These are phyloP conservation scores for Hymenoscyphus scutula DNA, from an alignment of 2,329 filamentous ascomycete species.

Conservation along the genomic window DNA sequence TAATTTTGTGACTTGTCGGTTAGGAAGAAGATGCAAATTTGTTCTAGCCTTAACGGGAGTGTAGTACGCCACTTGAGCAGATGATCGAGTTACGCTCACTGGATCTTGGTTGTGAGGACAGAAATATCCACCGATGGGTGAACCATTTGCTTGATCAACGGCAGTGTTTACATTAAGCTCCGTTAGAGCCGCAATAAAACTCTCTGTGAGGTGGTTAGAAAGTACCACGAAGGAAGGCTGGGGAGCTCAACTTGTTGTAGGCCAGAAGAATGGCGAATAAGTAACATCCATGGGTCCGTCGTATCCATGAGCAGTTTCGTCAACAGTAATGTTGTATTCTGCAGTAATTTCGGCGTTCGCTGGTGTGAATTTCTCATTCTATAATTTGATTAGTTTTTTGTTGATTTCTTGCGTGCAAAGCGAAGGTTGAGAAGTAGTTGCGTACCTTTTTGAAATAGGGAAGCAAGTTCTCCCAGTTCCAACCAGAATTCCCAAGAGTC, in stretches of 20 bases:
- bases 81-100: background rate
- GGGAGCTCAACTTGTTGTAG: background rate
- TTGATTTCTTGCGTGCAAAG: background rate
- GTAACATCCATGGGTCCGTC: background rate
- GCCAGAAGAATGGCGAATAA: constrained; percentile 3
- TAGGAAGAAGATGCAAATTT: constrained; percentile 3
- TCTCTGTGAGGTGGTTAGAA: background rate
- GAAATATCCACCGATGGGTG: background rate
- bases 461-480: constrained; percentile 6
- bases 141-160: background rate
- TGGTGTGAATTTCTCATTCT: constrained; percentile 5
- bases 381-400: background rate
- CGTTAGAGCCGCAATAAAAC: background rate
- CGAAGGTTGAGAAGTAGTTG: background rate
- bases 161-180: background rate
- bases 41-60: background rate
- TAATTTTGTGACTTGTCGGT: background rate
- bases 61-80: background rate
- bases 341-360: background rate
- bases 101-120: constrained; percentile 1
- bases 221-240: background rate
- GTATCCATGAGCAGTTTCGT: background rate
- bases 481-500: constrained; percentile 4
- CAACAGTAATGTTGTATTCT: background rate
- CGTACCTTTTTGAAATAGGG: constrained; percentile 13